Base-by-base conservation (phyloP, 2,329 filamentous ascomycete species). In the Fusarium caatingaense region DNA sequence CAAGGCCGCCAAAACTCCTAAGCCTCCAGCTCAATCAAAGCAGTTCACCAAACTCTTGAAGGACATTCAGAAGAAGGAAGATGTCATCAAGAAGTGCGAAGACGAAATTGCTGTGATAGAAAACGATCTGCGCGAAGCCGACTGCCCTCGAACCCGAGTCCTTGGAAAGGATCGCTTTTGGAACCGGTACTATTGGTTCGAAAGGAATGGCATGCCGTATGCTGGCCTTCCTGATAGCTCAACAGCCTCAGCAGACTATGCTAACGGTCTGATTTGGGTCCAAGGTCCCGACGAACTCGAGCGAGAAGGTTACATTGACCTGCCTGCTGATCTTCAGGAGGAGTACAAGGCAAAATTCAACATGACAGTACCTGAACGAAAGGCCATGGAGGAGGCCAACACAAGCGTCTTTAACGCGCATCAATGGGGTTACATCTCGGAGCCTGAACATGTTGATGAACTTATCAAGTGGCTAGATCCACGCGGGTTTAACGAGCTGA, bases 131-230 rank as follows among this genome's bases (percentile, higher is more conserved):
- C 92, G 96, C 55, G 95, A 98, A 80, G 94, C 94, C 42, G 93
- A 98, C 79, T 97, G 95, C 74, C 93, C 94, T 37, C 91, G 96
- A 66, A 97, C 94, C 20, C 91, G 93, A 68, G 90, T 95, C 20
- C 85, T 99, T 27, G 96, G 96, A 64, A 95, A 96, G 78, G 96
- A 99, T 80, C 90, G 96, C 46, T 99, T 97, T 84, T 97, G 95
- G 90, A 98, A 99, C 80, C 89, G 95, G 56, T 99, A 98, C 81
- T 98, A 97, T 84, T 99, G 96, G 95, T 98, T 98, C 79, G 96
- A 99, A 81, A 91, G 95, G 68, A 99, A 98, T 76, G 96, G 94
- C 25, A 98, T 98, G 94, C 96, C 96, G 0, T 97, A 95, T 76
- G 93, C 87, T 32, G 96, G 96, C 7, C 85, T 98, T 58, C 94